Evolutionary conservation across 768 basidiomycete genomes (phyloP).

Genomic region (Daedaleopsis sinensis): DNA sequence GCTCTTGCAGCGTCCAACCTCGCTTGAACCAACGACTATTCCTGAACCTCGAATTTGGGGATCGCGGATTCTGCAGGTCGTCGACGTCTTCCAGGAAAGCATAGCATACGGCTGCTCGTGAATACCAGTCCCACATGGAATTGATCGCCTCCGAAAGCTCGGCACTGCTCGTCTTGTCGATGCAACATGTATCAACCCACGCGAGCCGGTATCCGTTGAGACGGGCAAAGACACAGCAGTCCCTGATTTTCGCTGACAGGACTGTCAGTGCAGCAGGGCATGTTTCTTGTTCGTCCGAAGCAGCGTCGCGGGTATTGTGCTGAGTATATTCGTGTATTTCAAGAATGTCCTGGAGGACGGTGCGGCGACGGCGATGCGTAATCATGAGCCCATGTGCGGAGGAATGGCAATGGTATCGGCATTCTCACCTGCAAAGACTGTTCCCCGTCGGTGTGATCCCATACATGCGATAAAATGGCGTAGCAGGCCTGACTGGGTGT

Average conservation of each 20-base stretch:
- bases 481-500: not conserved
- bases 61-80: not conserved
- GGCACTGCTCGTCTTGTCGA: conserved; percentile 14
- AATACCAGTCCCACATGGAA: conserved; percentile 11
- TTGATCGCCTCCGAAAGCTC: conserved; percentile 15
- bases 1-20: conserved; percentile 10
- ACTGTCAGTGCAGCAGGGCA: not conserved
- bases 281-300: not conserved
- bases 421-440: conserved; percentile 3
- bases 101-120: conserved; percentile 2
- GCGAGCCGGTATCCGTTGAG: conserved; percentile 4
- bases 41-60: not conserved
- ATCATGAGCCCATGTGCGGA: not conserved
- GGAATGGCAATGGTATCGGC: not conserved
- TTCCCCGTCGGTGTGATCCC: conserved; percentile 1
- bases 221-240: conserved; percentile 7
- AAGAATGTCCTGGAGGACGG: not conserved
- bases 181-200: conserved; percentile 13
- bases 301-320: not conserved
- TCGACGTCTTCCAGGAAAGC: conserved; percentile 11
- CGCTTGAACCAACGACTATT: conserved; percentile 8
- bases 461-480: conserved; percentile 8
- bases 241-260: conserved; percentile 5
- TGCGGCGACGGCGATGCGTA: no score
- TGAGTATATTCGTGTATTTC: not conserved